Conservation (phyloP, 2,329 filamentous ascomycete genomes). For the Colletotrichum shisoi region DNA sequence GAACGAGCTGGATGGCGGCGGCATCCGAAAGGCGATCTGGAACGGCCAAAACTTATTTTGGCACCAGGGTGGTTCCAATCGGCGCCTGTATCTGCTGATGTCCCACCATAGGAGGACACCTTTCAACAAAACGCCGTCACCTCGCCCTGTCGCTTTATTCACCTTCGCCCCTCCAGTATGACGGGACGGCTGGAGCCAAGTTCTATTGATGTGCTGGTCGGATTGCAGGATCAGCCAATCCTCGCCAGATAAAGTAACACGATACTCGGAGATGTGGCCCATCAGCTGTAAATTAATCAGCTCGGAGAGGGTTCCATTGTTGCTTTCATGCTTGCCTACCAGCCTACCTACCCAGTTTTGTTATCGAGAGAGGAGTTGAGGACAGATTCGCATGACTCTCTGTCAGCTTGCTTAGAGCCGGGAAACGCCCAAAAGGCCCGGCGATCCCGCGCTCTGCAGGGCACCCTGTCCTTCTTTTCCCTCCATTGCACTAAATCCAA, state of each 20-base stretch:
- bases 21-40: conserved; percentile 38
- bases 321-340: conserved; percentile 14
- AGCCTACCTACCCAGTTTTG: not conserved
- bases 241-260: conserved; percentile 37
- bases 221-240: conserved; percentile 33
- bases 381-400: conserved; percentile 34
- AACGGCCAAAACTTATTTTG: conserved; percentile 29
- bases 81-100: conserved; percentile 40
- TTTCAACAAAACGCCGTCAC: conserved; percentile 31
- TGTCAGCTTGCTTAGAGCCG: conserved; percentile 11
- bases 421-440: conserved; percentile 28
- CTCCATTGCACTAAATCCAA: not conserved
- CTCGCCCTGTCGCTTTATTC: not conserved
- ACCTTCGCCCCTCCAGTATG: conserved; percentile 13
- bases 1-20: conserved; percentile 33
- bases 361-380: conserved; percentile 15
- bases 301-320: conserved; percentile 12
- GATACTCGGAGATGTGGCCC: conserved; percentile 3
- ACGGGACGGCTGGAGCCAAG: not conserved
- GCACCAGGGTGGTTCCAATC: conserved; percentile 34
- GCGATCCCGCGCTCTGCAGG: conserved; percentile 14
- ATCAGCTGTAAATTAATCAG: conserved; percentile 32
- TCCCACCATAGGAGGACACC: conserved; percentile 39
- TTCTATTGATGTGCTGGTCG: conserved; percentile 7
- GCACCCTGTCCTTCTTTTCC: not conserved